Evolutionary conservation across 129 eudicot genomes (phyloP), one percentile per base, ranked within the genome.

Genomic region (Erigeron canadensis): DNA sequence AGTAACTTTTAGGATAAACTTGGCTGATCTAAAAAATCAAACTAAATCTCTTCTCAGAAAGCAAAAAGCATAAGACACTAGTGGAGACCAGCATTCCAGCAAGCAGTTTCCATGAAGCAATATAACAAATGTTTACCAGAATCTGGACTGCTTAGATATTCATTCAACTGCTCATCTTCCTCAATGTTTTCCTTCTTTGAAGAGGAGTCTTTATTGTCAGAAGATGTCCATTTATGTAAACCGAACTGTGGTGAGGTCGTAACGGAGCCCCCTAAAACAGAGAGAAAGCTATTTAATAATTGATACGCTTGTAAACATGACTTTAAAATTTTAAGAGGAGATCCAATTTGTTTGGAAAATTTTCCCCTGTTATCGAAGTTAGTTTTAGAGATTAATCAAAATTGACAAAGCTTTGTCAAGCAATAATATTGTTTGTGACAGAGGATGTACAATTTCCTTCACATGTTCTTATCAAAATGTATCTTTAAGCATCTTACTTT

Each of bases 191-290:
- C 80, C 74, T 81, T 79, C 74, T 63, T 82, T 17, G 69, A 60
- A 44, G 55, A 34, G 5, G 76, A 51, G 19, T 85, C 81, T 38
- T 63, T 54, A 53, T 72, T 67, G 43, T 72, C 81, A 41, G 85
- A 43, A 54, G 95, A 77, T 72, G 76, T 72, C 98, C 98, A 89
- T 81, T 93, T 89, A 76, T 69, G 63, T 63, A 93, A 83, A 54
- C 70, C 76, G 69, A 89, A 93, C 38, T 72, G 77, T 7, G 96
- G 84, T 54, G 77, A 74, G 66, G 87, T 83, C 22, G 48, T 21
- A 38, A 47, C 22, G 15, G 80, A 38, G 43, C 67, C 82, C 47
- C 28, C 92, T 84, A 81, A 48, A 78, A 69, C 22, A 58, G 38
- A 82, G 57, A 53, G 16, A 7, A 64, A 48, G 43, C 28, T 69